Evolutionary conservation across 2,329 filamentous ascomycete genomes (phyloP).

Genomic region (Didymellaceae sp.): DNA sequence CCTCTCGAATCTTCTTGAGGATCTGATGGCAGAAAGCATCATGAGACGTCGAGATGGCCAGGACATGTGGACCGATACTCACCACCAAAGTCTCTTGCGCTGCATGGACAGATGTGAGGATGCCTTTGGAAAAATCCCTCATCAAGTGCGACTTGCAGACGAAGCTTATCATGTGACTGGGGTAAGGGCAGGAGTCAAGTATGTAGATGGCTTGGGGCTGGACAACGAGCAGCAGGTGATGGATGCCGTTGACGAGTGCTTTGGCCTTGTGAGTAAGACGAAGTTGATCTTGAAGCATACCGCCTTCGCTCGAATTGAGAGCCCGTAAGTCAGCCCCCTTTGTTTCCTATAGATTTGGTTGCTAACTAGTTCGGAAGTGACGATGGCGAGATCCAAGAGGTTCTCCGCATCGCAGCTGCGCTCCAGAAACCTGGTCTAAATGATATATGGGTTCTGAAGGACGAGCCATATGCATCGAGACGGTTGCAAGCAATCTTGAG

Average conservation of each 20-base stretch:
- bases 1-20: neutral
- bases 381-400: neutral
- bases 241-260: neutral
- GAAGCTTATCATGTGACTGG: neutral
- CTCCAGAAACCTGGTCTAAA: neutral
- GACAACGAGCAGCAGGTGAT: neutral
- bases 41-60: neutral
- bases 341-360: too few species aligned
- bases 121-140: neutral
- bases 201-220: neutral
- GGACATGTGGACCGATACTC: slow-evolving; percentile 3
- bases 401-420: neutral
- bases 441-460: neutral
- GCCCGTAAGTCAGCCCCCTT: slow-evolving; percentile 2
- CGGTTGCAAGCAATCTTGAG: neutral
- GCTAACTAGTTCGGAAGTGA: slow-evolving; percentile 1
- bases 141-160: neutral
- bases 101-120: neutral
- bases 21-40: neutral
- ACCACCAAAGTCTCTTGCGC: neutral
- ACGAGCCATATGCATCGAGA: neutral
- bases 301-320: neutral
- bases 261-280: neutral
- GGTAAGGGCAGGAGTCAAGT: neutral
- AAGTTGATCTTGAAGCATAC: neutral